Base-by-base conservation (phyloP, 2,329 filamentous ascomycete genomes). In the Fusarium globosum region DNA sequence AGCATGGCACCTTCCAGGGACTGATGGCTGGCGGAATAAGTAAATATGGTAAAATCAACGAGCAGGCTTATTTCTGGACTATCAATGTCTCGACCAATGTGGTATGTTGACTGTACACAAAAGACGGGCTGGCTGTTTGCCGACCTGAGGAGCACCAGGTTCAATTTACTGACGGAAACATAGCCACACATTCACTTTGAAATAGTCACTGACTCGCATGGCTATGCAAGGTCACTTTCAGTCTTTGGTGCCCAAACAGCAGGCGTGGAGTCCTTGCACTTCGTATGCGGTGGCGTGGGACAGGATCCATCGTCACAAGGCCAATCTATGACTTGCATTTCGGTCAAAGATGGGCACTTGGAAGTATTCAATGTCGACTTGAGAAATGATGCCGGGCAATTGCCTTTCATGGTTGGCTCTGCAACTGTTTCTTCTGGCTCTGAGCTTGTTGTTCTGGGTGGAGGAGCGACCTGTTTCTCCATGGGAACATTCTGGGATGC, bases 401-500 rank as follows among this genome's bases (percentile, higher is more conserved):
- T 75, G 61, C 94, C 94, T 18, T 85, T 97, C 11, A 86, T 97
- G 56, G 86, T 94, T 57, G 94, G 95, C 5, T 88, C 91, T 62
- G 90, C 90, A 9, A 84, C 88, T 13, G 81, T 88, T 20, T 79
- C 83, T 35, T 82, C 87, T 2, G 82, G 84, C 46, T 82, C 85
- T 36, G 82, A 87, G 23, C 76, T 95, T 7, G 77, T 94, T 15
- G 83, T 97, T 13, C 81, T 93, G 53, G 94, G 94, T 3, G 95
- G 95, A 21, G 95, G 94, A 42, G 94, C 93, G 21, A 94, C 94
- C 0, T 97, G 94, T 80, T 97, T 97, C 84, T 95, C 94, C 0
- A 97, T 97, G 87, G 95, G 95, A 3, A 93, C 93, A 12, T 95
- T 90, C 77, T 97, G 94, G 93, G 95, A 95, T 57, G 86, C 86